Base-by-base conservation (phyloP, 805 yeast species). In the Wickerhamiella alocasiicola region DNA sequence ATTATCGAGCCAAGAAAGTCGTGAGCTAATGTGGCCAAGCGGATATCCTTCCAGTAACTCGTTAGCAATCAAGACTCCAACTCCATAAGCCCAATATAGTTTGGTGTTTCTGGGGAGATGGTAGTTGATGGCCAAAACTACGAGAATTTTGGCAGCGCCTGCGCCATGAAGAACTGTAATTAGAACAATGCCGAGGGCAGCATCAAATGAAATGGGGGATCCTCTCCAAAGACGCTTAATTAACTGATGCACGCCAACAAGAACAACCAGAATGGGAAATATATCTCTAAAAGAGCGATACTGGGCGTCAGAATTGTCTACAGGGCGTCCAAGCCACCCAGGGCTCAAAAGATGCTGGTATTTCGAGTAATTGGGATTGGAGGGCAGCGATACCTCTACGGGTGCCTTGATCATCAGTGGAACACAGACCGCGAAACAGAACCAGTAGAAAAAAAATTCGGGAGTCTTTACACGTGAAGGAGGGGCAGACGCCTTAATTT, bases 231-330 rank as follows among this genome's bases (percentile, higher is more conserved):
- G 7, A 3, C 35, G 35, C 49, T 94, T 72, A 6, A 78, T 43
- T 0, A 53, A 36, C 4, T 66, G 57, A 59, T 91, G 97, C 1
- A 64, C 55, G 0, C 54, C 47, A 42, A 78, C 67, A 36, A 83
- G 63, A 0, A 62, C 71, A n/a, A 65, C 54, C 36, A 91, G 62
- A 36, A 80, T 56, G 9, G 74, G 71, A 47, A 88, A 66, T 55
- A 85, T 85, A 55, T 81, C 78, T 51, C 98, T 70, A 56, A 91
- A 84, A 53, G 85, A 83, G 19, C 82, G 61, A 55, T 88, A 91
- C 59, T 91, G 99, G 24, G 68, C 66, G 56, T 91, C 99, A 4
- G 94, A 80, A 56, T 88, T 87, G 58, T 91, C 98, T 33, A 59
- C 54, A 9, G 49, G 80, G 19, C 95, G 63, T 6, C 94, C 95